phyloP scores from a whole-genome alignment of 352 stramenopile species.

The Hyaloperonospora brassicae region DNA sequence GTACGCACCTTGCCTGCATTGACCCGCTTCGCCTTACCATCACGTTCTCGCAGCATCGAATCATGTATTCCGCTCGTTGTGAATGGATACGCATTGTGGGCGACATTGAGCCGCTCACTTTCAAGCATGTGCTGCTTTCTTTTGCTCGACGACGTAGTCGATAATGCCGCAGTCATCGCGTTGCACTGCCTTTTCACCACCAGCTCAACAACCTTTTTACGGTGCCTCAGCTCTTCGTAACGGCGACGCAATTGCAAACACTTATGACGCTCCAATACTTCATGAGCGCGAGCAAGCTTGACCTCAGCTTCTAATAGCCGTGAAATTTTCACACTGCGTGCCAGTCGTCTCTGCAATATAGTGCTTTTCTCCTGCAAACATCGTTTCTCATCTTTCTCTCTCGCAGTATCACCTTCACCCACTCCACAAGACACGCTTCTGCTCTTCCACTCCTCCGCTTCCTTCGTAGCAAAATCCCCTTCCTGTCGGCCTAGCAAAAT shows the following conservation, averaged over 20 bases:
- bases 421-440: constrained; percentile 6
- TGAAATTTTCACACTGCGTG: constrained; percentile 39
- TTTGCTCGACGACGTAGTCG: constrained; percentile 20
- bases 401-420: background rate
- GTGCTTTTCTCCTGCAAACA: constrained; percentile 29
- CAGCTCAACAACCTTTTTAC: constrained; percentile 48
- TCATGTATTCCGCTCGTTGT: constrained; percentile 2
- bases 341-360: constrained; percentile 63
- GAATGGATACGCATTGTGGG: constrained; percentile 29
- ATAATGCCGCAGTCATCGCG: constrained; percentile 36
- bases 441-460: constrained; percentile 6
- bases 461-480: background rate
- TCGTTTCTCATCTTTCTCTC: constrained; percentile 19
- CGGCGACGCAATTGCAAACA: constrained; percentile 36
- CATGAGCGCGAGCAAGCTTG: constrained; percentile 21
- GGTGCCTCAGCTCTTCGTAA: constrained; percentile 39
- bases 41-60: constrained; percentile 2
- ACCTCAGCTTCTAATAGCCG: constrained; percentile 33
- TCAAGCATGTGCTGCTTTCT: constrained; percentile 31
- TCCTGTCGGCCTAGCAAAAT: constrained; percentile 14
- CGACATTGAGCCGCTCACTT: constrained; percentile 41
- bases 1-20: constrained; percentile 1
- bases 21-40: constrained; percentile 2
- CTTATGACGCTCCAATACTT: constrained; percentile 40
- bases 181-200: constrained; percentile 55